Evolutionary conservation across 2,329 filamentous ascomycete genomes (phyloP).

Genomic region (Phoma sp.): DNA sequence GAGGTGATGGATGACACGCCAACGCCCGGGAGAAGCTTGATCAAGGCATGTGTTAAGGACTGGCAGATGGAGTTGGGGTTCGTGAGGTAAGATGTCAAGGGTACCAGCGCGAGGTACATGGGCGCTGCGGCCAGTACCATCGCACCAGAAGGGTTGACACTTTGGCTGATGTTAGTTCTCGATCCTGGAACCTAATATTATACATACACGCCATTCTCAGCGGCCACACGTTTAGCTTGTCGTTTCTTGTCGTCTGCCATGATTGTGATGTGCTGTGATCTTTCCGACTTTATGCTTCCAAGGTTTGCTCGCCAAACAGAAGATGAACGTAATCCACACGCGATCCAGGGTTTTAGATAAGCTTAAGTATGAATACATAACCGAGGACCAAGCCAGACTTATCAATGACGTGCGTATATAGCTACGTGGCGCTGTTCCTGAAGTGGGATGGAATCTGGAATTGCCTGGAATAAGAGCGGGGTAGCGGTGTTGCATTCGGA

Average conservation of each 20-base stretch:
- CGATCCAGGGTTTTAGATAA: not conserved
- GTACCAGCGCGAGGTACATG: slow-evolving; percentile 29
- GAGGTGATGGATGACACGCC: slow-evolving; percentile 26
- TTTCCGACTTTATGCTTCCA: not conserved
- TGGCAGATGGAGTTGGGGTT: slow-evolving; percentile 28
- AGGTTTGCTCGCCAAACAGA: not conserved
- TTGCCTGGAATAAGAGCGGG: slow-evolving; percentile 10
- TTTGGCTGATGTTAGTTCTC: not conserved
- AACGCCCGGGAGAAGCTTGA: slow-evolving; percentile 29
- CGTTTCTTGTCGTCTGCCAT: slow-evolving; percentile 32
- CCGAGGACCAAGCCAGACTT: not conserved
- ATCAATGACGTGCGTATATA: not conserved
- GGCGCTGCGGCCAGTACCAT: slow-evolving; percentile 23
- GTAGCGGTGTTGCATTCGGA: slow-evolving; percentile 1
- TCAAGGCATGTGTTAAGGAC: slow-evolving; percentile 28
- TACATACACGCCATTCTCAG: slow-evolving; percentile 28
- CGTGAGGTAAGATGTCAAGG: slow-evolving; percentile 28
- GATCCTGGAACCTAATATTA: not conserved
- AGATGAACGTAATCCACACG: not conserved
- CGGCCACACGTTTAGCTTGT: slow-evolving; percentile 23
- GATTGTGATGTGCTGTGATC: not conserved
- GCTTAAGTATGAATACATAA: slow-evolving; percentile 1
- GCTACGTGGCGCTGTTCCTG: not conserved
- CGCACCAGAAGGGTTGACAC: slow-evolving; percentile 26
- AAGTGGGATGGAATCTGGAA: slow-evolving; percentile 9